Base-by-base conservation (phyloP, 805 yeast genomes). In the Candida railenensis region DNA sequence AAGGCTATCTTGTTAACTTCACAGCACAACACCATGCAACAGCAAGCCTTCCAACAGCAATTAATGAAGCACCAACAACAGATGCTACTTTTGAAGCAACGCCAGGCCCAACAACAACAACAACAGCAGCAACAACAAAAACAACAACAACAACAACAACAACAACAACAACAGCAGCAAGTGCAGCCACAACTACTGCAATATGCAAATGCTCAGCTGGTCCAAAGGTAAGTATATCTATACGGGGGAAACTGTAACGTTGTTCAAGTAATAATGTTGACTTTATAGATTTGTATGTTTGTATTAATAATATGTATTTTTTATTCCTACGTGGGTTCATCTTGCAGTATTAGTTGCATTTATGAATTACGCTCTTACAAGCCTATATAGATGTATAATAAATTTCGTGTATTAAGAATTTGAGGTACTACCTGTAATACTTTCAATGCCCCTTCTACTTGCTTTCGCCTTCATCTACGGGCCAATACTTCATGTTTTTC, bases 401-500 rank as follows among this genome's bases (percentile, higher is more conserved):
- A n/a, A n/a, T n/a, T n/a, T n/a, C n/a, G n/a, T n/a, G n/a, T n/a
- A n/a, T n/a, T n/a, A n/a, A n/a, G n/a, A n/a, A n/a, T n/a, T n/a
- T n/a, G n/a, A n/a, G n/a, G 20, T 19, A 37, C 9, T 37, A 19
- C 40, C 40, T 18, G 40, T 33, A 33, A 33, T 33, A 33, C 36
- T 33, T n/a, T 33, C n/a, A n/a, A n/a, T n/a, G n/a, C n/a, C n/a
- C n/a, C n/a, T n/a, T n/a, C n/a, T n/a, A 40, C 28, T 25, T 25
- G 9, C 9, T 25, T 25, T 25, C 30, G 11, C 30, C 30, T 7
- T 44, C 45, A n/a, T 44, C 40, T 5, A 32, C 36, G 8, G 73
- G 71, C 96, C 96, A 89, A 30, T 63, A 63, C 1, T 79, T 77
- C 53, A 73, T 77, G 55, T 89, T 81, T 54, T 80, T 81, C 11